Evolutionary conservation across 2,329 filamentous ascomycete species (phyloP), one percentile per base, ranked within the genome.

Genomic region (Polytolypa hystricis): DNA sequence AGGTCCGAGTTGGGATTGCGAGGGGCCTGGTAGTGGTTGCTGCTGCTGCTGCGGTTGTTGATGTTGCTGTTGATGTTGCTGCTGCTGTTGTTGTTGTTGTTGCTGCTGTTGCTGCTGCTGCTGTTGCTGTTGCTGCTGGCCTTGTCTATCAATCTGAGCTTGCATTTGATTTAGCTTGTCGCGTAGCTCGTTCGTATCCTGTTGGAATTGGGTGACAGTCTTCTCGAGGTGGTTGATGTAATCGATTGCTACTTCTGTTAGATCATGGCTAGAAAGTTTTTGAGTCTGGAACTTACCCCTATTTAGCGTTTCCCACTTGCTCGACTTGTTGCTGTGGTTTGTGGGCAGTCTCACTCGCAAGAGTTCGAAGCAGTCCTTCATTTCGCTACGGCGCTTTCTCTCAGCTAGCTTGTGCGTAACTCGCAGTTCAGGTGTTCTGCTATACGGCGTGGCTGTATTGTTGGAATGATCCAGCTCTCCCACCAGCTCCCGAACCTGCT

Each of bases 291-390:
- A 35, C 48, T 33, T 52, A 66, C 63, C 62, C 57, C 62, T 52
- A 16, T 63, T 66, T 14, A 69, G 47, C 1, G 65, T 69, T 44
- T 69, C 66, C 66, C 66, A 69, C 52, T 69, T 69, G 49, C 66
- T 69, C 5, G 66, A 68, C 44, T 69, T 69, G 48, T 66, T 67
- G 42, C 62, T 66, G 44, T 66, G 64, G 37, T 52, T 58, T 11
- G 61, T 54, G 3, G 66, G 66, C 2, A 69, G 54, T 19, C 62
- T 60, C 25, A 57, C 47, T 19, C 66, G 57, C 29, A 69, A 47
- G 14, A 57, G 51, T 46, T 69, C 66, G 42, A 69, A 69, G 33
- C 65, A 66, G 46, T 67, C 64, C 41, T 69, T 69, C 66, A 69
- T 69, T 43, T 69, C 66, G 38, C 65, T 69, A 30, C 66, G 63